A percentile compares a stretch with the other conserved stretches of the same genome.
Evolutionary conservation across 768 basidiomycete species (phyloP).

Genomic region (Mycena belliarum): DNA sequence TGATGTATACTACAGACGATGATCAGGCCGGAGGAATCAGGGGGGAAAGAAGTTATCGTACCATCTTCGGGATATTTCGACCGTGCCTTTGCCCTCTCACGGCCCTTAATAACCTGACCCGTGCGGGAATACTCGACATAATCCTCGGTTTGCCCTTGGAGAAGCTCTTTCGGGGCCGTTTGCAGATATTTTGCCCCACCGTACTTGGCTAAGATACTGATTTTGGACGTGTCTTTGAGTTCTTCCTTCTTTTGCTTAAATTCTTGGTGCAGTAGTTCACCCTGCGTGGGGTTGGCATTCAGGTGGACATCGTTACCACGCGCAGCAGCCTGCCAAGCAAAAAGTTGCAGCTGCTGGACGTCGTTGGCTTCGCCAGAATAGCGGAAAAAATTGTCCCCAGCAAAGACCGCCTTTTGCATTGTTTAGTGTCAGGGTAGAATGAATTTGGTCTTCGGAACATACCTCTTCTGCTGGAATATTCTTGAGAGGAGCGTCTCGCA

Average conservation of each 20-base stretch:
- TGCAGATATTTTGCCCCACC: conserved; percentile 93
- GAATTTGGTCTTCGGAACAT: too few species aligned
- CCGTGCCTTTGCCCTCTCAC: conserved; percentile 80
- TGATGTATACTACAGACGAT: conserved; percentile 64
- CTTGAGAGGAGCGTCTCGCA: conserved; percentile 93
- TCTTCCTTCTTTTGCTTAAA: conserved; percentile 92
- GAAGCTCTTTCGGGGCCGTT: conserved; percentile 84
- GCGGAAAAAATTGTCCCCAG: conserved; percentile 95
- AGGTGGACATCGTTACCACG: conserved; percentile 94
- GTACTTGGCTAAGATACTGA: conserved; percentile 88
- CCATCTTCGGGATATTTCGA: conserved; percentile 98
- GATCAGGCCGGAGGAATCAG: conserved; percentile 5
- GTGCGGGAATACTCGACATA: conserved; percentile 96
- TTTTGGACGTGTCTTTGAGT: conserved; percentile 84
- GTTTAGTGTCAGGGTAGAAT: background rate
- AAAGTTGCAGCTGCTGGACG: conserved; percentile 89
- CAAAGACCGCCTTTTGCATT: conserved; percentile 71
- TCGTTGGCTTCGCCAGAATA: conserved; percentile 91
- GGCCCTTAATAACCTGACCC: conserved; percentile 89
- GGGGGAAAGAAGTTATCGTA: conserved; percentile 39
- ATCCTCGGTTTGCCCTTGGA: conserved; percentile 95
- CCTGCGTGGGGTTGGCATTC: conserved; percentile 95
- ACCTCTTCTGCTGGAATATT: conserved; percentile 87
- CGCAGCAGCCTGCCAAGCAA: conserved; percentile 95
- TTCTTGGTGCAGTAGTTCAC: conserved; percentile 87